Percentiles rank a stretch among this genome's conserved stretches.
Conservation (phyloP, 2,329 filamentous ascomycete genomes). For the Pleoardoris graminearum region DNA sequence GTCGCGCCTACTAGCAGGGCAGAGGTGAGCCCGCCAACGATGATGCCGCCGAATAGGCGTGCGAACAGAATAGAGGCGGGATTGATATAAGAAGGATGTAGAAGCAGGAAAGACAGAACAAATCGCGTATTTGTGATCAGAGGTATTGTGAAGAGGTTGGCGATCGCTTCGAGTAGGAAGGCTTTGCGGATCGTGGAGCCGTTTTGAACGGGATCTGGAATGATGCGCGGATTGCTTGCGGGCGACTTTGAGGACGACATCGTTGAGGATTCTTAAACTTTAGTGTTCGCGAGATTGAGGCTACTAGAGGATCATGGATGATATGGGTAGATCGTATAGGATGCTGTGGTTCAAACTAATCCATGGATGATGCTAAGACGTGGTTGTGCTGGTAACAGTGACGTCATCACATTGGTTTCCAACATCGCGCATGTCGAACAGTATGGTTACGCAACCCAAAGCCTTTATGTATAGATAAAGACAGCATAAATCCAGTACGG, state of each 20-base stretch:
- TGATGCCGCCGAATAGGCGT: constrained; percentile 26
- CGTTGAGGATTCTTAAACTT: neutral
- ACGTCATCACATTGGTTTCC: too few relatives aligned
- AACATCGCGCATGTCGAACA: too few relatives aligned
- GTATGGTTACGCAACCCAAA: too few relatives aligned
- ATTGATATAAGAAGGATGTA: constrained; percentile 25
- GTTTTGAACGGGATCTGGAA: constrained; percentile 14
- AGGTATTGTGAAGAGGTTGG: constrained; percentile 33
- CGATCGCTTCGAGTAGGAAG: constrained; percentile 31
- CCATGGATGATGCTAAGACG: too few relatives aligned
- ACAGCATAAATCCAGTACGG: too few relatives aligned
- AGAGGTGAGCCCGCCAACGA: constrained; percentile 30
- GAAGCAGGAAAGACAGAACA: constrained; percentile 26
- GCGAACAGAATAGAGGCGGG: constrained; percentile 29
- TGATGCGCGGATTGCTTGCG: constrained; percentile 12
- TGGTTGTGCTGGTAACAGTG: too few relatives aligned
- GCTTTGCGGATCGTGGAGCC: constrained; percentile 32
- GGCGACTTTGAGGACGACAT: constrained; percentile 4
- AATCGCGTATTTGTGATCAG: constrained; percentile 28
- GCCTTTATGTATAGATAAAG: too few relatives aligned
- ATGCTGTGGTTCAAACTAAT: too few relatives aligned
- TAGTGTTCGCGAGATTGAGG: too few relatives aligned
- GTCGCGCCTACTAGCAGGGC: constrained; percentile 26
- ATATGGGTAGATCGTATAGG: too few relatives aligned
- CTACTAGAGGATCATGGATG: too few relatives aligned